Evolutionary conservation across 768 basidiomycete genomes (phyloP).

Genomic region (Mycena latifolia): DNA sequence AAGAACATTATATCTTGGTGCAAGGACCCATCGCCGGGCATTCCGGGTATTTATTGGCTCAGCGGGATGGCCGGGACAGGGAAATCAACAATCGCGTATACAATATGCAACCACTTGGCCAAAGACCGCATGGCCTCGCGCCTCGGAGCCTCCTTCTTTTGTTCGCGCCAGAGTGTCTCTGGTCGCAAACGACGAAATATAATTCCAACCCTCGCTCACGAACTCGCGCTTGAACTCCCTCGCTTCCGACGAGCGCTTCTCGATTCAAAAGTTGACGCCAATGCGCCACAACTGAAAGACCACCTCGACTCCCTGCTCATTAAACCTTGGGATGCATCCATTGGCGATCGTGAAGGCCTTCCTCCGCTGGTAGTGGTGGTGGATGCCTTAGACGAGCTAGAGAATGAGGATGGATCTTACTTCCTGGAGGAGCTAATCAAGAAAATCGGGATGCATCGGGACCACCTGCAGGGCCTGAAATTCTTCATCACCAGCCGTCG

Average conservation of each 20-base stretch:
- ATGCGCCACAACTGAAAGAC: neutral
- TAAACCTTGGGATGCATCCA: slow-evolving; percentile 1
- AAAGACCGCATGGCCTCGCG: slow-evolving; percentile 56
- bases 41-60: slow-evolving; percentile 40
- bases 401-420: neutral
- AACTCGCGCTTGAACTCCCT: slow-evolving; percentile 10
- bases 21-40: neutral
- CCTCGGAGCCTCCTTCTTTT: slow-evolving; percentile 48
- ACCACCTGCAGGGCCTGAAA: slow-evolving; percentile 3
- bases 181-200: slow-evolving; percentile 1
- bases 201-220: slow-evolving; percentile 8
- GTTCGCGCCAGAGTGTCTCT: slow-evolving; percentile 6
- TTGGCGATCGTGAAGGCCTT: neutral
- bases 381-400: slow-evolving; percentile 9
- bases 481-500: slow-evolving; percentile 8
- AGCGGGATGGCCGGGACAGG: no score
- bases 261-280: neutral
- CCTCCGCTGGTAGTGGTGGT: slow-evolving; percentile 11
- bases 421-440: neutral
- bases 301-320: neutral
- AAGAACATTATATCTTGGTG: neutral
- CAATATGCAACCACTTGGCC: no score
- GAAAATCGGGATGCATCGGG: neutral
- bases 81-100: no score
- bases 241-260: neutral